phyloP scores from a whole-genome alignment of 768 basidiomycete genomes.

The Boletus rubroflammeus region DNA sequence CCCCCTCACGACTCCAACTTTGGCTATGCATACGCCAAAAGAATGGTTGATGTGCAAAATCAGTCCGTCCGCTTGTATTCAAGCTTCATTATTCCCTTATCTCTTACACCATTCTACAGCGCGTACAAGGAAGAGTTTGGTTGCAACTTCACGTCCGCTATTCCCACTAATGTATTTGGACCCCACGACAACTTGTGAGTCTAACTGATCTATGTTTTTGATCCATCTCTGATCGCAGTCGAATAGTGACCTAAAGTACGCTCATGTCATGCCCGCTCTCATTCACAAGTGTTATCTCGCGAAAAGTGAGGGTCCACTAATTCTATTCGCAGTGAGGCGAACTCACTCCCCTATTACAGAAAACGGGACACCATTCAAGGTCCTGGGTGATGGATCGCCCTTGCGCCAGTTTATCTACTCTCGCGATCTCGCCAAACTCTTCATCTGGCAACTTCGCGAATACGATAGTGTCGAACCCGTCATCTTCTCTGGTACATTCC shows the following conservation, averaged over 20 bases:
- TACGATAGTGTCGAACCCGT: conserved; percentile 92
- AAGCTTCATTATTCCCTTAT: no score
- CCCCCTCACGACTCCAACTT: conserved; percentile 94
- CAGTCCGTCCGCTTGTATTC: conserved; percentile 62
- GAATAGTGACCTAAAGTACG: conserved; percentile 75
- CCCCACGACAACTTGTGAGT: conserved; percentile 88
- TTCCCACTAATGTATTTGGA: conserved; percentile 97
- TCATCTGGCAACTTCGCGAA: conserved; percentile 89
- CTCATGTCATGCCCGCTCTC: conserved; percentile 93
- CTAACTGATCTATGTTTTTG: background rate
- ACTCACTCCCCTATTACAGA: conserved; percentile 43
- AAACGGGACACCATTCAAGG: conserved; percentile 75
- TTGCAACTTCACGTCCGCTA: conserved; percentile 92
- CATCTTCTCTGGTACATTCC: conserved; percentile 73
- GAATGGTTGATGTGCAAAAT: conserved; percentile 94
- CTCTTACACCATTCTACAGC: conserved; percentile 36
- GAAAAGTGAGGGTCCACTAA: conserved; percentile 53
- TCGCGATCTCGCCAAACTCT: conserved; percentile 90
- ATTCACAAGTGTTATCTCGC: conserved; percentile 93
- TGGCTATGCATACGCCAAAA: conserved; percentile 94
- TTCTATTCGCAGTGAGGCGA: background rate
- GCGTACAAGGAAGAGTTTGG: conserved; percentile 97
- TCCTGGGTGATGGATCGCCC: conserved; percentile 88
- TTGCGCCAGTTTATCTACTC: conserved; percentile 98
- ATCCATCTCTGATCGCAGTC: conserved; percentile 6